Evolutionary conservation across 345 rosid species (phyloP), one percentile per base, ranked within the genome.

Genomic region (Angophora floribunda): DNA sequence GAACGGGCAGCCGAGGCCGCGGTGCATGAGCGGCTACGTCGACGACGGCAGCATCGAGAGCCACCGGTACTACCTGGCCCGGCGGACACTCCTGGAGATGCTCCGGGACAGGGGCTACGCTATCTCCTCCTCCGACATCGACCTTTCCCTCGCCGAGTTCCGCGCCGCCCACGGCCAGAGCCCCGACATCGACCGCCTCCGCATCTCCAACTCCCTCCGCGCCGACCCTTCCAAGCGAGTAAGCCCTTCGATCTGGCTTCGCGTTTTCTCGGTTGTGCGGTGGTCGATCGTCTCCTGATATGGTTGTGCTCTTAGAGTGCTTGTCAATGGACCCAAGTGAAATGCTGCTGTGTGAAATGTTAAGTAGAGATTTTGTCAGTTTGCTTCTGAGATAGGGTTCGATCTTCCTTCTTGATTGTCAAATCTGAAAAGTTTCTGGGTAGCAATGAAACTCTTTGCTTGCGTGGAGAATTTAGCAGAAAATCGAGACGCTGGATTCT

Each of bases 61-160:
- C 89, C 99, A 93, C 90, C 92, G 96, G 86, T 96, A 93, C 93
- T 96, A 90, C 89, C 94, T 96, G 24, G 91, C 99, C 2, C 92
- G 98, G 12, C 92, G 92, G 86, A 96, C 96, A n/a, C 93, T 92
- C 11, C 91, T 97, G 84, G 98, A 95, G 95, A 97, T 97, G 99
- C 92, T 97, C 52, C 91, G 88, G 55, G 99, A 97, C 88, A 92
- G 99, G 90, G 99, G 99, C 85, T 97, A 93, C 79, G 91, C 92
- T 32, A 94, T 95, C 24, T 90, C 97, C 86, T 13, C 21, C 89
- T 91, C 96, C n/a, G 99, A 96, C 70, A 93, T 95, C 87, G 88
- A 91, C 75, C 93, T 93, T 80, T 92, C 99, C n/a, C 94, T 97
- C 28, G 89, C 93, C 9, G 94, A 94, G 21, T 97, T 96, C 91